A percentile compares a stretch with the other conserved stretches of the same genome.
These are phyloP conservation scores for Quercus mongolica DNA, from an alignment of 306 rosid genomes.

Conservation along the genomic window DNA sequence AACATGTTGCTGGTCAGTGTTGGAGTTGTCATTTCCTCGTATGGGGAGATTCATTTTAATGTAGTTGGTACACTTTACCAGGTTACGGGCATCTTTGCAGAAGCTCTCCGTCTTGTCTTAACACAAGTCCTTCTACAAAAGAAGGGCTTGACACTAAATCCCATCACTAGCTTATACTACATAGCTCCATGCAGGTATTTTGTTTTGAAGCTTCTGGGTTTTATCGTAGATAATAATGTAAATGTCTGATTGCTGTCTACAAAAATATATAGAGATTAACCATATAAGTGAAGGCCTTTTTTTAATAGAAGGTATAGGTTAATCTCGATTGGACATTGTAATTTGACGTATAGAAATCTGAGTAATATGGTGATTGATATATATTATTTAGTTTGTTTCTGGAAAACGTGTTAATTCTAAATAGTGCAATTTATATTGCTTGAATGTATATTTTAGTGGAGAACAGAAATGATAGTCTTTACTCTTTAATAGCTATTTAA, in stretches of 20 bases:
- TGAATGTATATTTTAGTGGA: background rate
- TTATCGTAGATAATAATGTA: background rate
- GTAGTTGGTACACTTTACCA: conserved; percentile 88
- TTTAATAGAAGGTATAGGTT: background rate
- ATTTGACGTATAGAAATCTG: background rate
- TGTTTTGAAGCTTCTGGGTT: conserved; percentile 10
- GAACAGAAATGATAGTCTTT: background rate
- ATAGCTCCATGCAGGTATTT: conserved; percentile 98
- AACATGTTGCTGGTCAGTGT: conserved; percentile 97
- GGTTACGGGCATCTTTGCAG: conserved; percentile 92
- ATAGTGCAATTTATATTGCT: background rate
- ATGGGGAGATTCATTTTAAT: conserved; percentile 94
- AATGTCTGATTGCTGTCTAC: background rate
- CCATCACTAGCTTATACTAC: conserved; percentile 88
- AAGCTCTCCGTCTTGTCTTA: conserved; percentile 91
- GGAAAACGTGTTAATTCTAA: background rate
- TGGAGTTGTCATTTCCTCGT: conserved; percentile 93
- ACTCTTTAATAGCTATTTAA: background rate
- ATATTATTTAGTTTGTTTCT: background rate
- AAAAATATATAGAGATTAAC: background rate
- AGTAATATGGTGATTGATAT: background rate
- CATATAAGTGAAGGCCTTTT: background rate
- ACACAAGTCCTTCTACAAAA: conserved; percentile 95
- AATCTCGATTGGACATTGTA: background rate
- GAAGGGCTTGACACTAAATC: conserved; percentile 90